Conservation (phyloP, 352 stramenopile genomes). For the Pythium vanterpoolii region DNA sequence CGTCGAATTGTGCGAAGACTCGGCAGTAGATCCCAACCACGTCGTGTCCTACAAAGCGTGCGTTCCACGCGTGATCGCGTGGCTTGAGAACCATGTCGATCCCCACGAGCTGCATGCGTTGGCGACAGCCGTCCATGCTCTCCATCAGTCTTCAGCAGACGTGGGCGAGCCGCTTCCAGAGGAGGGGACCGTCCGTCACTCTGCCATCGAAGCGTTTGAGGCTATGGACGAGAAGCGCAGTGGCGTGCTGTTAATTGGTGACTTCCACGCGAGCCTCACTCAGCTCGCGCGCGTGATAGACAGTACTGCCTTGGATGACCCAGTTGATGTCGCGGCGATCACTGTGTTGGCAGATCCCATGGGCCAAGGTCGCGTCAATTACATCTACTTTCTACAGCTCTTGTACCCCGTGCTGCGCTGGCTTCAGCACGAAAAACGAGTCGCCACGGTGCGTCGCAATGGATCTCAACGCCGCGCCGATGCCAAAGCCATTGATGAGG, state of each 20-base stretch:
- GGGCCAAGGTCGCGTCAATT: conserved; percentile 57
- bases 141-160: conserved; percentile 4
- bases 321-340: conserved; percentile 27
- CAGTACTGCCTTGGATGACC: conserved; percentile 21
- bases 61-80: conserved; percentile 27
- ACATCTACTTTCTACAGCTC: conserved; percentile 50
- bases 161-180: neutral
- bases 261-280: conserved; percentile 33
- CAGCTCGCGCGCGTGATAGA: conserved; percentile 22
- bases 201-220: conserved; percentile 35
- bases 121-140: conserved; percentile 10
- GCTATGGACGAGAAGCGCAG: conserved; percentile 27
- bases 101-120: conserved; percentile 24
- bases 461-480: neutral
- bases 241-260: conserved; percentile 34
- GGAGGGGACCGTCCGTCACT: conserved; percentile 26
- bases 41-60: conserved; percentile 46
- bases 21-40: conserved; percentile 19
- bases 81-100: conserved; percentile 34
- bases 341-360: conserved; percentile 40
- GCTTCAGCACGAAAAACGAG: conserved; percentile 30
- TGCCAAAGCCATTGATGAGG: conserved; percentile 1
- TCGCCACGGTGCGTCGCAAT: neutral
- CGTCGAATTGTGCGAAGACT: conserved; percentile 27
- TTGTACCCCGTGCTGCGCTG: conserved; percentile 40